A percentile compares a stretch with the other conserved stretches of the same genome.
phyloP scores from a whole-genome alignment of 768 basidiomycete species.

The Macrolepiota fuliginosa region DNA sequence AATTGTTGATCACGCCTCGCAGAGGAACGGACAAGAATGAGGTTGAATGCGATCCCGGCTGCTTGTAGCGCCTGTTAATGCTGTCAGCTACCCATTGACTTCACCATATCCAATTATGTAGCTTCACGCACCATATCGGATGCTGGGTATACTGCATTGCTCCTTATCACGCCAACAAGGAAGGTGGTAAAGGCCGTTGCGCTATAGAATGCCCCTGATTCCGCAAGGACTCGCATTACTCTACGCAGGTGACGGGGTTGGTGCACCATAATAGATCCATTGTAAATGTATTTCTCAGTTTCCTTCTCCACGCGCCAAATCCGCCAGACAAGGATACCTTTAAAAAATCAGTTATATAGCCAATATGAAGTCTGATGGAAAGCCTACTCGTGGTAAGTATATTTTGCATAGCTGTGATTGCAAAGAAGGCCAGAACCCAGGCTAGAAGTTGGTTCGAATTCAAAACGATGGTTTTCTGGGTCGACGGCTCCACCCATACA shows the following conservation, averaged over 20 bases:
- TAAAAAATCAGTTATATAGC: background rate
- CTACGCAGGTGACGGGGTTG: background rate
- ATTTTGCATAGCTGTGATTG: slow-evolving; percentile 5
- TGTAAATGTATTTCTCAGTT: background rate
- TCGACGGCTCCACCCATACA: background rate
- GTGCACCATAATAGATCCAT: background rate
- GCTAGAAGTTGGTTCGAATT: background rate
- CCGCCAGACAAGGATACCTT: slow-evolving; percentile 7
- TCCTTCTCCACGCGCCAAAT: slow-evolving; percentile 10
- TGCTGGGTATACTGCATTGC: slow-evolving; percentile 8
- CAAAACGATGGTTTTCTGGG: background rate
- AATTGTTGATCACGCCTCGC: slow-evolving; percentile 9
- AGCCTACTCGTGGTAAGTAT: slow-evolving; percentile 3
- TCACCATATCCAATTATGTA: background rate
- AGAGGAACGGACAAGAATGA: slow-evolving; percentile 9
- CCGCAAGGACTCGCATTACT: slow-evolving; percentile 5
- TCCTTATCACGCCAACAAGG: background rate
- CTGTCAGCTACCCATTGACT: no score
- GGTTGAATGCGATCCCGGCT: slow-evolving; percentile 10
- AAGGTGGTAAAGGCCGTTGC: slow-evolving; percentile 6
- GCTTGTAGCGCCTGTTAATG: slow-evolving; percentile 3
- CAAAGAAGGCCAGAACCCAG: background rate
- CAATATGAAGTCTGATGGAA: no score
- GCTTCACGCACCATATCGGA: slow-evolving; percentile 4
- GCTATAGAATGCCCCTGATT: slow-evolving; percentile 4